phyloP scores from a whole-genome alignment of 2,329 filamentous ascomycete genomes.

The Hypomyces perniciosus region DNA sequence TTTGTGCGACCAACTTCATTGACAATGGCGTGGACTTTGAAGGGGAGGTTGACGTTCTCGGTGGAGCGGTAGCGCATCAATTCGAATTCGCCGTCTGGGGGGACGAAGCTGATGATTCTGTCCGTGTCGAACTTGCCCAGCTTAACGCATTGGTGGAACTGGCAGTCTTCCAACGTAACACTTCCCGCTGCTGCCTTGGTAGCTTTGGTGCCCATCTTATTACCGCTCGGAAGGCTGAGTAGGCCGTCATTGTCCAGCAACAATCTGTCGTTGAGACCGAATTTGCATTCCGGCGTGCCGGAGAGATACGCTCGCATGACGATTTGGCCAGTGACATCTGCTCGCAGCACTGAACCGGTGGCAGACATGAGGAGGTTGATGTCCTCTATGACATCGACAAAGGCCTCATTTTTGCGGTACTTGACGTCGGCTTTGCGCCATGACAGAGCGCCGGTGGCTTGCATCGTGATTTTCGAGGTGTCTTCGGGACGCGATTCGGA shows the following conservation, averaged over 20 bases:
- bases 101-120: constrained; percentile 93
- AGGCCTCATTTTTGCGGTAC: constrained; percentile 98
- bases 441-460: constrained; percentile 92
- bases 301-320: constrained; percentile 97
- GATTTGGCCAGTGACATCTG: constrained; percentile 95
- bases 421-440: constrained; percentile 98
- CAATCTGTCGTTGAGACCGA: constrained; percentile 91
- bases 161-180: constrained; percentile 94
- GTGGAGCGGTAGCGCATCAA: constrained; percentile 98
- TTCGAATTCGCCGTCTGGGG: constrained; percentile 96
- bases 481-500: constrained; percentile 81
- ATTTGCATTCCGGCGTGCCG: constrained; percentile 97
- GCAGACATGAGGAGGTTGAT: constrained; percentile 99
- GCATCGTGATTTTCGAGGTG: constrained; percentile 97
- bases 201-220: constrained; percentile 74
- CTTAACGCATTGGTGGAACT: constrained; percentile 98
- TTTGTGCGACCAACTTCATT: constrained; percentile 96
- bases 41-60: constrained; percentile 96
- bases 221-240: constrained; percentile 63
- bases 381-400: constrained; percentile 98
- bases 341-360: constrained; percentile 86
- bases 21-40: constrained; percentile 98
- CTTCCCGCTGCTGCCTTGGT: constrained; percentile 93
- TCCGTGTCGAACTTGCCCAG: constrained; percentile 95
- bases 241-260: constrained; percentile 75